Conservation (phyloP, 805 yeast genomes). For the Yarrowia sp. region DNA sequence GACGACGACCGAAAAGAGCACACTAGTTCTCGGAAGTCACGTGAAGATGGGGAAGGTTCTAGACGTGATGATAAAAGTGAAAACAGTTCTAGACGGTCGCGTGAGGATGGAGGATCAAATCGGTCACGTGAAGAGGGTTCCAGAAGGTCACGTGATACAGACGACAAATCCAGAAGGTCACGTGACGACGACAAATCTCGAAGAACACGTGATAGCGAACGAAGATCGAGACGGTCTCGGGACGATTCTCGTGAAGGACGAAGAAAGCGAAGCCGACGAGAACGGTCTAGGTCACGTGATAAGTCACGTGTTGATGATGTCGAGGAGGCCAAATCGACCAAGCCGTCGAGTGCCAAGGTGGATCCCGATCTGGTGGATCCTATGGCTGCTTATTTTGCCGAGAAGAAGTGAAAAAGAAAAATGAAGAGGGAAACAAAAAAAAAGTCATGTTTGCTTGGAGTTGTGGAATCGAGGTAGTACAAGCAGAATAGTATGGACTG, state of each 20-base stretch:
- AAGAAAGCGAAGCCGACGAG: neutral
- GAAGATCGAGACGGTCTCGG: neutral
- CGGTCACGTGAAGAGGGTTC: no score
- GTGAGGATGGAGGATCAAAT: no score
- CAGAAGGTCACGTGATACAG: neutral
- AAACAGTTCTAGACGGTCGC: no score
- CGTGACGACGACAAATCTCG: neutral
- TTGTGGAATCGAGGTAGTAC: no score
- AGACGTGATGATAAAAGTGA: no score
- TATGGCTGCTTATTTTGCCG: slow-evolving; percentile 16
- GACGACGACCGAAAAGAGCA: no score
- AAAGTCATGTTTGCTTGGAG: no score
- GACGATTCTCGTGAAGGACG: neutral
- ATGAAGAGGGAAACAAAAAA: no score
- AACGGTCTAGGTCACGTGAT: neutral
- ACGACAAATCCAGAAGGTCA: neutral
- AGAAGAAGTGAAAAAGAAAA: neutral
- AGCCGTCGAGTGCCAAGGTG: neutral
- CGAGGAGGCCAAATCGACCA: no score
- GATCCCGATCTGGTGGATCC: slow-evolving; percentile 17
- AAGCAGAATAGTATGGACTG: no score
- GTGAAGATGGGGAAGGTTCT: neutral
- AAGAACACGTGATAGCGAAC: neutral
- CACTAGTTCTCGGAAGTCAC: neutral
- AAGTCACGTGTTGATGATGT: neutral